Conservation (phyloP, 768 basidiomycete species). For the Lentinula aciculospora region DNA sequence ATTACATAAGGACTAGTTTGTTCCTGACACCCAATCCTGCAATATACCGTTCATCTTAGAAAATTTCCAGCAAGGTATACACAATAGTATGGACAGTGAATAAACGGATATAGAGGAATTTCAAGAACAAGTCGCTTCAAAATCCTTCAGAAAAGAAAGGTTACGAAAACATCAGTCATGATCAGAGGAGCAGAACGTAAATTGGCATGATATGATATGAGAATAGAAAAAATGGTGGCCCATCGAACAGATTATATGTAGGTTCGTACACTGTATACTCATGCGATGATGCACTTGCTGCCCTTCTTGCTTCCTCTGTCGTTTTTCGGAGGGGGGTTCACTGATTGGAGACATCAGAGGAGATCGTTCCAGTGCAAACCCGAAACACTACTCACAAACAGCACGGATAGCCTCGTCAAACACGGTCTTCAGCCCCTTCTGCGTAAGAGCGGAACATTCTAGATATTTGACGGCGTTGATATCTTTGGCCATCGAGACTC, state of each 20-base stretch:
- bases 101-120: slow-evolving; percentile 4
- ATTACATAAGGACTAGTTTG: not conserved
- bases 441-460: slow-evolving; percentile 94
- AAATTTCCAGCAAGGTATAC: not conserved
- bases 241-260: slow-evolving; percentile 3
- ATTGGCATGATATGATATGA: slow-evolving; percentile 27
- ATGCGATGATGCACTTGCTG: slow-evolving; percentile 69
- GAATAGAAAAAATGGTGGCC: slow-evolving; percentile 16
- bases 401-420: slow-evolving; percentile 99
- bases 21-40: not conserved
- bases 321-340: slow-evolving; percentile 66
- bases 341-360: slow-evolving; percentile 26
- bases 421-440: slow-evolving; percentile 98
- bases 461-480: slow-evolving; percentile 95
- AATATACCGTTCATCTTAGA: not conserved
- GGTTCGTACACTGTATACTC: slow-evolving; percentile 21
- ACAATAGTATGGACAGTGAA: slow-evolving; percentile 7
- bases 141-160: slow-evolving; percentile 4
- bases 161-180: slow-evolving; percentile 52
- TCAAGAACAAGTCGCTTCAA: slow-evolving; percentile 5
- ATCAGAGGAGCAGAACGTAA: slow-evolving; percentile 14
- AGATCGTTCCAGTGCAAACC: not conserved
- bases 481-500: slow-evolving; percentile 86
- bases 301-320: slow-evolving; percentile 41
- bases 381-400: slow-evolving; percentile 62